These are phyloP conservation scores for Knoxia roxburghii DNA, from an alignment of 257 asterid species.

Conservation along the genomic window DNA sequence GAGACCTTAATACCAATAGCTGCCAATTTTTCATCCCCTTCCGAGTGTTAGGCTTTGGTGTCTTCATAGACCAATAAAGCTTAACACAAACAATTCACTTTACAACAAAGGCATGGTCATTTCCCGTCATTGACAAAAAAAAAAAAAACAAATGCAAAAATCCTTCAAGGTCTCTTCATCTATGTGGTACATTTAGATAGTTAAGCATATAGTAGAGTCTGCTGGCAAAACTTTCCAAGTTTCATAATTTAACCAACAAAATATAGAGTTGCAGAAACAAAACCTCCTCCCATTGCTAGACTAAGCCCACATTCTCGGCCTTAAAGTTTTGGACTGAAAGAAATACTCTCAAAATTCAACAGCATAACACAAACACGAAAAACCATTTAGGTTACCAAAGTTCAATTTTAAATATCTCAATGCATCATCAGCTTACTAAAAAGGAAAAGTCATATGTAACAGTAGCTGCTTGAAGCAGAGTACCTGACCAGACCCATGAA, in stretches of 20 bases:
- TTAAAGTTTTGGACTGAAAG: not conserved
- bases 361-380: not conserved
- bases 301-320: not conserved
- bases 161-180: too few species aligned
- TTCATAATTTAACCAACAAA: not conserved
- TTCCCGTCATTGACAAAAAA: too few species aligned
- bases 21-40: slow-evolving; percentile 70
- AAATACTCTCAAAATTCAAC: not conserved
- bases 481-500: slow-evolving; percentile 98
- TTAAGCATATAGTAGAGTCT: not conserved
- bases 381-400: not conserved
- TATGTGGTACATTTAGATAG: too few species aligned
- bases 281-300: not conserved
- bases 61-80: too few species aligned
- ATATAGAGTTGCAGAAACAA: not conserved
- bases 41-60: too few species aligned
- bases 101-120: too few species aligned
- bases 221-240: not conserved
- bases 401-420: slow-evolving; percentile 1
- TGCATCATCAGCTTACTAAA: not conserved
- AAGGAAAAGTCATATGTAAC: not conserved
- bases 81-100: too few species aligned
- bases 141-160: too few species aligned
- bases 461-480: not conserved
- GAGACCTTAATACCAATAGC: slow-evolving; percentile 81